These are phyloP conservation scores for Cytospora paraplurivora DNA, from an alignment of 2,329 filamentous ascomycete species.

Conservation along the genomic window DNA sequence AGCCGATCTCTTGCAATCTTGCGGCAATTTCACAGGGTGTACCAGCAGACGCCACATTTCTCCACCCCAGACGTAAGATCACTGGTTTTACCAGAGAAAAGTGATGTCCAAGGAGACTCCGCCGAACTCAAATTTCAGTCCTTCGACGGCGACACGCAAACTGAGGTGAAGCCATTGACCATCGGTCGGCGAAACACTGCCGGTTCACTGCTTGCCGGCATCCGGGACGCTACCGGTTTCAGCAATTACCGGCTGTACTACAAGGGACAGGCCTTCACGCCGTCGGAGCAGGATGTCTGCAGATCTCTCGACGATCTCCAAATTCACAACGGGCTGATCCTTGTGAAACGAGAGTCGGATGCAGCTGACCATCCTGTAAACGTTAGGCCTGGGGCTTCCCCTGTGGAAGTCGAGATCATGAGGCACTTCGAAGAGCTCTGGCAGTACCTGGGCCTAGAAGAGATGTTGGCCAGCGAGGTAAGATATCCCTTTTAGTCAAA, in stretches of 20 bases:
- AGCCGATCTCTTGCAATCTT: conserved; percentile 69
- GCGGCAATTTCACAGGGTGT: conserved; percentile 65
- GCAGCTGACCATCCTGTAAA: conserved; percentile 45
- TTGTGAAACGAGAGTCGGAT: conserved; percentile 63
- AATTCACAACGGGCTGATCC: conserved; percentile 64
- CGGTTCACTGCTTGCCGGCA: conserved; percentile 65
- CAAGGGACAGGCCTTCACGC: conserved; percentile 65
- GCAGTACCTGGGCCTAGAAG: conserved; percentile 74
- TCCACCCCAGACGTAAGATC: conserved; percentile 59
- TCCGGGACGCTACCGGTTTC: conserved; percentile 73
- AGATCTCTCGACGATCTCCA: conserved; percentile 69
- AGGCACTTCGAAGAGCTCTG: conserved; percentile 84
- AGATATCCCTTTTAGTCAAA: conserved; percentile 24
- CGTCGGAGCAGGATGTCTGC: conserved; percentile 59
- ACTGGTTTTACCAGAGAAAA: conserved; percentile 53
- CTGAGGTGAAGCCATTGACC: conserved; percentile 61
- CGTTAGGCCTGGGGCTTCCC: conserved; percentile 55
- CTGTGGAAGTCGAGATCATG: conserved; percentile 77
- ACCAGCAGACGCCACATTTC: conserved; percentile 63
- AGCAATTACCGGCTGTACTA: conserved; percentile 74
- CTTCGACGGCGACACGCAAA: conserved; percentile 63
- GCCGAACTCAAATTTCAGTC: conserved; percentile 74
- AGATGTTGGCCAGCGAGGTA: conserved; percentile 69
- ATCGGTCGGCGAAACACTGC: conserved; percentile 74
- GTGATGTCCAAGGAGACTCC: conserved; percentile 61